Evolutionary conservation across 208 protist genomes (phyloP), one percentile per base, ranked within the genome.

Genomic region (Angomonas deanei): DNA sequence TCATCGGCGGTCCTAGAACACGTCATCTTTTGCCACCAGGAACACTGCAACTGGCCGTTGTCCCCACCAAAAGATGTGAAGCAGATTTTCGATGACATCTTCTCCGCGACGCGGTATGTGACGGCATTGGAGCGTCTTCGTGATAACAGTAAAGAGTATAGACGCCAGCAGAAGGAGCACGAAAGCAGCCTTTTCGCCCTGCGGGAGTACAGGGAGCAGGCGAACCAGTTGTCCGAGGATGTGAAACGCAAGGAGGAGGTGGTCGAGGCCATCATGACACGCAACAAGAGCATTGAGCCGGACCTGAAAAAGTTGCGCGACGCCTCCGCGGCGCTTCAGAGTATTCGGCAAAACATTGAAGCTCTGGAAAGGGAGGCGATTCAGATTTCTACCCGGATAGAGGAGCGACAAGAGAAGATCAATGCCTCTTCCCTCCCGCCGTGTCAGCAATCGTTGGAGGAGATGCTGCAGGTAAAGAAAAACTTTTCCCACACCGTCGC

Each of bases 51-150:
- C 78, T 99, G 98, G 97, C 97, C 97, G 0, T 73, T 99, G 3
- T 72, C 68, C 1, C 85, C 98, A 2, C 82, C 88, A 15, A 86
- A 88, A 46, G 86, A 91, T n/a, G 77, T 99, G 32, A 99, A 99
- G 70, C 87, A 95, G 19, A 98, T 98, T 66, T 99, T 99, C 76
- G 98, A 99, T 76, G 97, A 97, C 60, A 99, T 99, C 36, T 99
- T 99, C 82, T 82, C 94, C 24, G 86, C 97, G 0, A 99, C 97
- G 1, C 84, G 90, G 5, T 98, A 98, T 68, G 93, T 93, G 15
- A 75, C 91, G 8, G 93, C 93, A 15, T 72, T 97, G 13, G 91
- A 97, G 23, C 61, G 90, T 26, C 64, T 96, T 31, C 75, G 86
- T 19, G 86, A 96, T 56, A 89, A 90, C 55, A 82, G 81, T 68